A percentile compares a stretch with the other conserved stretches of the same genome.
Conservation (phyloP, 1,139 yeast species). For the Yamadazyma atmosphaerica region DNA sequence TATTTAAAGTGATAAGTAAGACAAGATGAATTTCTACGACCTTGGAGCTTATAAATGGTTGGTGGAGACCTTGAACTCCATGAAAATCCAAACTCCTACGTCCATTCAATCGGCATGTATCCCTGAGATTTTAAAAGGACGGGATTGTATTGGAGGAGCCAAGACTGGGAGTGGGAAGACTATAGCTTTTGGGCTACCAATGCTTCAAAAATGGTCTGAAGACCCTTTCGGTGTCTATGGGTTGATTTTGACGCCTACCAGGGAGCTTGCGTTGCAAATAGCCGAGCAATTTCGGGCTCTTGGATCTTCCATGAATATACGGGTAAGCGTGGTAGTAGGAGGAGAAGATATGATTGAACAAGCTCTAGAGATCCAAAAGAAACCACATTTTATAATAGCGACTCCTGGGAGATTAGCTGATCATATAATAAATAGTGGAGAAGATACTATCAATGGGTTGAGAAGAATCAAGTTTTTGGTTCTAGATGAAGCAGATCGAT, state of each 20-base stretch:
- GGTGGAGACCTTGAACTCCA: conserved; percentile 71
- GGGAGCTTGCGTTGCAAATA: conserved; percentile 93
- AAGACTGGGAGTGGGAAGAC: conserved; percentile 99
- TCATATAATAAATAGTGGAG: conserved; percentile 85
- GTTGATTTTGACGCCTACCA: conserved; percentile 84
- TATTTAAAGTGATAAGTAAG: no score
- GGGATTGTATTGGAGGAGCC: conserved; percentile 97
- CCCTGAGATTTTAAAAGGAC: conserved; percentile 77
- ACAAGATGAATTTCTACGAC: conserved; percentile 41
- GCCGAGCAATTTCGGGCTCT: conserved; percentile 95
- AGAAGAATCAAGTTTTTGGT: conserved; percentile 78
- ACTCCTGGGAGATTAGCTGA: conserved; percentile 98
- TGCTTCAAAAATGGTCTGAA: conserved; percentile 89
- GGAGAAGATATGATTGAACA: conserved; percentile 93
- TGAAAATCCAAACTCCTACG: conserved; percentile 84
- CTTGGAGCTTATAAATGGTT: conserved; percentile 89
- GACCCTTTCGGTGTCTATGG: conserved; percentile 96
- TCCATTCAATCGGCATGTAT: conserved; percentile 86
- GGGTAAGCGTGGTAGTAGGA: conserved; percentile 83
- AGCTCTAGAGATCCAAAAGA: conserved; percentile 73
- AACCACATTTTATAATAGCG: conserved; percentile 94
- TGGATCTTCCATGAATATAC: conserved; percentile 85
- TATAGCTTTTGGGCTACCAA: conserved; percentile 95
- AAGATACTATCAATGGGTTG: conserved; percentile 80
- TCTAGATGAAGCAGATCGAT: conserved; percentile 93